A percentile compares a stretch with the other conserved stretches of the same genome.
Evolutionary conservation across 345 rosid genomes (phyloP).

Genomic region (Angophora floribunda): DNA sequence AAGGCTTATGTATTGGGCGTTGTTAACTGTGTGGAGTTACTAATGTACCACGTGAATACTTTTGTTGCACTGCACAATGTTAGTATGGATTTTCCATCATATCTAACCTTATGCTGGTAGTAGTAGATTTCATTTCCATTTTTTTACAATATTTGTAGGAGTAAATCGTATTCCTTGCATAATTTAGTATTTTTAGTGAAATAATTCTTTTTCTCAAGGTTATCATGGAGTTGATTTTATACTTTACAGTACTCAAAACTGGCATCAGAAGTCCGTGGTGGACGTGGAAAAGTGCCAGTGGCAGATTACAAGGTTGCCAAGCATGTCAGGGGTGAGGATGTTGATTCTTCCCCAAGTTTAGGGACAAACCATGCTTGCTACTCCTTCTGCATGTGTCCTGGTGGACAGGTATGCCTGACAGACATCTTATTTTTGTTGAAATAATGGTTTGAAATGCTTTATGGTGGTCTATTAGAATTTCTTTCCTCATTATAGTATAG

Average conservation of each 20-base stretch:
- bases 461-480: background rate
- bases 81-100: background rate
- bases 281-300: constrained; percentile 90
- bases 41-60: background rate
- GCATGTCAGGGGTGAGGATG: constrained; percentile 30
- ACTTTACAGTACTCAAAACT: constrained; percentile 58
- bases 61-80: background rate
- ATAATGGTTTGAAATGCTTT: background rate
- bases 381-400: constrained; percentile 99
- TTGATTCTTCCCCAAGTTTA: constrained; percentile 9
- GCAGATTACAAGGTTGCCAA: constrained; percentile 90
- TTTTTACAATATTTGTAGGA: background rate
- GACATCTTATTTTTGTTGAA: background rate
- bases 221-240: background rate
- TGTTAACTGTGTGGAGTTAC: background rate
- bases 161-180: background rate
- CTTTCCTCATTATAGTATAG: background rate
- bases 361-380: constrained; percentile 58
- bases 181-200: background rate
- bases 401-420: constrained; percentile 70
- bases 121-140: background rate
- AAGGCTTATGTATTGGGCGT: background rate
- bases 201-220: background rate
- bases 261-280: constrained; percentile 57
- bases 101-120: background rate